Evolutionary conservation across 352 stramenopile species (phyloP).

Genomic region (Vaucheria bursata): DNA sequence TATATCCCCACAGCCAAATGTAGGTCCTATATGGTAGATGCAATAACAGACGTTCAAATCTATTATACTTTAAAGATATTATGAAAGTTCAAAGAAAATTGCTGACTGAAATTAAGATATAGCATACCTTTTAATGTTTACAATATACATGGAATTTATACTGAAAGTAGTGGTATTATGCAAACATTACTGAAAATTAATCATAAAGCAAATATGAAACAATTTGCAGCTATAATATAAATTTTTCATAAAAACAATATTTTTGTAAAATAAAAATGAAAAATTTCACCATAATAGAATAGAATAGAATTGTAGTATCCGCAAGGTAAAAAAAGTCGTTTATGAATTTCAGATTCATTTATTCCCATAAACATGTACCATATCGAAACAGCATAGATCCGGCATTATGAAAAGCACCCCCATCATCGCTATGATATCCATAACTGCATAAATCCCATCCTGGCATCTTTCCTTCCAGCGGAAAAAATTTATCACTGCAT

Average conservation of each 20-base stretch:
- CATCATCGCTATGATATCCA: conserved; percentile 48
- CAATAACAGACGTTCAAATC: no score
- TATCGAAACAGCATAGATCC: conserved; percentile 35
- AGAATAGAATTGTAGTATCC: no score
- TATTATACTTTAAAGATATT: conserved; percentile 6
- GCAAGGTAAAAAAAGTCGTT: no score
- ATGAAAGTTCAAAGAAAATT: background rate
- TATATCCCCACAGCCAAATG: conserved; percentile 47
- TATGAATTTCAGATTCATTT: no score
- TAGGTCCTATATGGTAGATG: conserved; percentile 24
- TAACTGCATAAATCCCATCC: conserved; percentile 44
- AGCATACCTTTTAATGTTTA: no score
- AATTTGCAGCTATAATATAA: background rate
- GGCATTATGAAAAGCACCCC: conserved; percentile 40
- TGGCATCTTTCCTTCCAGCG: conserved; percentile 45
- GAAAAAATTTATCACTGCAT: conserved; percentile 27
- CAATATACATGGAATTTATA: no score
- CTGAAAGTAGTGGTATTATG: background rate
- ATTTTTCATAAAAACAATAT: no score
- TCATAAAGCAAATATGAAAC: background rate
- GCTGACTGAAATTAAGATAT: background rate
- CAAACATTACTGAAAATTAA: background rate
- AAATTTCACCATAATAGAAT: no score
- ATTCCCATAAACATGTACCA: background rate
- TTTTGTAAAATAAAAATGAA: no score